Base-by-base conservation (phyloP, 495 filamentous ascomycete species). In the Pyronema domesticum region DNA sequence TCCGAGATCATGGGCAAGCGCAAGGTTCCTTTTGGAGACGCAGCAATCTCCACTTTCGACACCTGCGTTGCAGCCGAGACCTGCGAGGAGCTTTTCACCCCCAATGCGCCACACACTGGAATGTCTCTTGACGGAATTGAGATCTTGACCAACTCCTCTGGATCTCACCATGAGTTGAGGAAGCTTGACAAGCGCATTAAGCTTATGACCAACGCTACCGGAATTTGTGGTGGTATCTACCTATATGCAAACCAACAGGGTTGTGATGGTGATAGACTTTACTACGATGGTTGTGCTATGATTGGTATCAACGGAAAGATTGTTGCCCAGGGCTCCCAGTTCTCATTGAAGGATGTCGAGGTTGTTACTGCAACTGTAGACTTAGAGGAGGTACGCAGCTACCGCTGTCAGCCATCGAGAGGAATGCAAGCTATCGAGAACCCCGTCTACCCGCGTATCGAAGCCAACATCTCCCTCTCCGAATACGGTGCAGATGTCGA, bases 281-380 rank as follows among this genome's bases (percentile, higher is more conserved):
- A 69, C 48, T 70, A 67, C 57, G 83, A 88, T 55, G 85, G 84
- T n/a, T 86, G 75, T 55, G 76, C 80, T 15, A 80, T 88, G 76
- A 84, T 91, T 55, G 72, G 87, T 4, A 70, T 81, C 45, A 88
- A 89, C 54, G 85, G 83, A 34, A 70, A 80, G 4, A 71, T 84
- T 44, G 73, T 89, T 6, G 85, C 77, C 3, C 82, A 83, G 68
- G 79, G 76, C 23, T 76, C 76, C 2, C 84, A 86, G 62, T 93
- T 89, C 68, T 79, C 73, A 6, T 67, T 94, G 13, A 75, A 79
- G 23, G 86, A 91, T 55, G 83, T 91, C n/a, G 86, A 93, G 61
- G 84, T 94, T 10, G 68, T 85, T 36, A 85, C 80, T 3, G 86
- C 87, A 7, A 86, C 82, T 3, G 73, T 89, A 3, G 86, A 93